A percentile compares a stretch with the other conserved stretches of the same genome.
Conservation (phyloP, 306 rosid genomes). For the apple (Malus domestica) region ASM211411v1 NC_041794.1:25076501-25077000, state of each 20-base stretch:
- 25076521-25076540: not conserved
- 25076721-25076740: constrained; percentile 25
- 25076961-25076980: not conserved
- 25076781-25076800: not conserved
- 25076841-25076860: too few relatives aligned
- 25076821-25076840: not conserved
- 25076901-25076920: not conserved
- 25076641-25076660: accelerated
- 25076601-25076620: not conserved
- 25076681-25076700: constrained; percentile 26
- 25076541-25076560: not conserved
- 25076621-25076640: not conserved
- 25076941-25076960: not conserved
- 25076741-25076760: not conserved
- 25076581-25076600: not conserved
- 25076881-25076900: too few relatives aligned
- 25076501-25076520: too few relatives aligned
- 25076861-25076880: too few relatives aligned
- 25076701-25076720: constrained; percentile 25
- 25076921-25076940: not conserved
- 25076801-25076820: not conserved
- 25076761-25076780: not conserved
- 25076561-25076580: too few relatives aligned
- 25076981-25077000: not conserved
- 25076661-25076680: not conserved